Evolutionary conservation across 345 rosid genomes (phyloP).

Genomic region (Populus ilicifolia): DNA sequence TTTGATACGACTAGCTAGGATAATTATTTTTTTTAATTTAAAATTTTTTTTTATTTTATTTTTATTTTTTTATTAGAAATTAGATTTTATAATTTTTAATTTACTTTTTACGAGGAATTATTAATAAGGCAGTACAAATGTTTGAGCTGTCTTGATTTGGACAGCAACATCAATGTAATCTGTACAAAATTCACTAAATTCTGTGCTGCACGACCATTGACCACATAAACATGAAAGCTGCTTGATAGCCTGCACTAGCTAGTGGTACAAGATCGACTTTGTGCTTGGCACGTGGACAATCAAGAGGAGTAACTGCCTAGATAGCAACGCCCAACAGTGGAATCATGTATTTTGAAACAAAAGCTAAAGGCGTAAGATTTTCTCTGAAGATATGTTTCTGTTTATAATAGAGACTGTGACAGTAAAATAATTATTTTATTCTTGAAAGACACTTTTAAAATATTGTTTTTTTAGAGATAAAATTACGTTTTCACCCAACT

Average conservation of each 20-base stretch:
- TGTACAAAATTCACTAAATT: slow-evolving; percentile 7
- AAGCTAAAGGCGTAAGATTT: too few species aligned
- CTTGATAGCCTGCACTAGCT: slow-evolving; percentile 16
- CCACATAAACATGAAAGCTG: neutral
- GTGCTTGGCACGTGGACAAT: slow-evolving; percentile 5
- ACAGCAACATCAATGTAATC: slow-evolving; percentile 16
- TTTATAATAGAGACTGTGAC: too few species aligned
- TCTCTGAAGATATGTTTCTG: too few species aligned
- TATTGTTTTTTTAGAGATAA: too few species aligned
- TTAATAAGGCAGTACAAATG: neutral
- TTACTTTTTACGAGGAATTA: neutral
- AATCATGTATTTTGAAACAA: neutral
- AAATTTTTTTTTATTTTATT: too few species aligned
- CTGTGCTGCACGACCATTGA: slow-evolving; percentile 16
- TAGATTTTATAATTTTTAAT: too few species aligned
- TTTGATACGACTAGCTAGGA: too few species aligned
- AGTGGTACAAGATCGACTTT: slow-evolving; percentile 4
- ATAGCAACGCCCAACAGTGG: slow-evolving; percentile 22
- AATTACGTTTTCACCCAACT: too few species aligned
- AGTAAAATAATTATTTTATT: too few species aligned
- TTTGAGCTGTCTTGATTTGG: neutral
- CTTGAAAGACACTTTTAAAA: too few species aligned
- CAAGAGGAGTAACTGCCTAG: neutral
- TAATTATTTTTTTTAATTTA: too few species aligned
- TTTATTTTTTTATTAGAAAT: too few species aligned